phyloP scores from a whole-genome alignment of 2,329 filamentous ascomycete genomes.

The Trichophyton equinum region DNA sequence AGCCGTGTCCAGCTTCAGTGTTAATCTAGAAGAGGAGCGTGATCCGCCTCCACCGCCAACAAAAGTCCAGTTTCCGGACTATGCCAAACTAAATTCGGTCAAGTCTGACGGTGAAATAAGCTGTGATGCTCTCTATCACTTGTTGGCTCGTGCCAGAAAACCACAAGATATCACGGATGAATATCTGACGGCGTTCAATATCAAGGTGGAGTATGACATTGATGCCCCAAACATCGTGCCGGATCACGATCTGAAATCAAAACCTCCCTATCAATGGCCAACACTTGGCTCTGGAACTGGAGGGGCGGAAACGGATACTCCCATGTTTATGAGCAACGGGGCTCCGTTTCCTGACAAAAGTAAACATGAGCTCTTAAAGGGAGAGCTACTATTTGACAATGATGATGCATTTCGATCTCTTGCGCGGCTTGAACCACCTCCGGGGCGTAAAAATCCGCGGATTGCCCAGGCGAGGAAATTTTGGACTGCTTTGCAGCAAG shows the following conservation, averaged over 20 bases:
- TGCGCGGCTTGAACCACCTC: constrained; percentile 34
- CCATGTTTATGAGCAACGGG: constrained; percentile 36
- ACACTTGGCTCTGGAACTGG: constrained; percentile 17
- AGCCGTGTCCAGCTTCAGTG: constrained; percentile 21
- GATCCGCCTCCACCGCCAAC: constrained; percentile 38
- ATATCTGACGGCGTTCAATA: constrained; percentile 31
- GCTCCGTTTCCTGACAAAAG: constrained; percentile 35
- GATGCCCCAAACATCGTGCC: constrained; percentile 26
- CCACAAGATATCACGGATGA: constrained; percentile 30
- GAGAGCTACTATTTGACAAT: constrained; percentile 43
- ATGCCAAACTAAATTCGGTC: constrained; percentile 13
- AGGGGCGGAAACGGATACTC: background rate
- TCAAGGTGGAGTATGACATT: constrained; percentile 28
- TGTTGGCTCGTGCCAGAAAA: constrained; percentile 33
- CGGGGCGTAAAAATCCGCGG: constrained; percentile 35
- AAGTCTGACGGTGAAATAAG: constrained; percentile 14
- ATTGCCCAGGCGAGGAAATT: constrained; percentile 48
- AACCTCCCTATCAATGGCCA: constrained; percentile 30
- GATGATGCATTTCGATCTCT: constrained; percentile 47
- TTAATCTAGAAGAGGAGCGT: constrained; percentile 32
- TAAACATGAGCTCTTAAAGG: constrained; percentile 37
- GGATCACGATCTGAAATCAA: constrained; percentile 21
- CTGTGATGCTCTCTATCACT: constrained; percentile 29
- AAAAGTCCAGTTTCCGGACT: constrained; percentile 41
- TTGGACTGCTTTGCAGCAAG: constrained; percentile 45